These are phyloP conservation scores for Brachypodium distachyon DNA, from an alignment of 202 grass and related monocot species.

Conservation along the genomic window DNA sequence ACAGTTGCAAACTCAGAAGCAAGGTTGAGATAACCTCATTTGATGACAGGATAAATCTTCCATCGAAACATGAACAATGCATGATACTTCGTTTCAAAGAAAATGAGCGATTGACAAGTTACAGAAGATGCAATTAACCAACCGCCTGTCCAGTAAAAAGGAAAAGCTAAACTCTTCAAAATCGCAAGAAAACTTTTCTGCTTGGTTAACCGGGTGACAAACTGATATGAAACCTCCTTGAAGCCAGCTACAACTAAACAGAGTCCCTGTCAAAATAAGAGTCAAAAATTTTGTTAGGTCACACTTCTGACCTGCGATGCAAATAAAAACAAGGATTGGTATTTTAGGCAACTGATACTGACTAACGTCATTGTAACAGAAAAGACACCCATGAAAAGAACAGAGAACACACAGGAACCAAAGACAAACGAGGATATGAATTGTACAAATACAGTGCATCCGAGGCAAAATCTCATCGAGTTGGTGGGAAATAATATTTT, in stretches of 20 bases:
- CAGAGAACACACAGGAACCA: background rate
- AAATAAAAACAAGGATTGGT: background rate
- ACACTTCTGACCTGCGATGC: background rate
- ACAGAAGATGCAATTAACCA: background rate
- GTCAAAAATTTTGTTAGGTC: background rate
- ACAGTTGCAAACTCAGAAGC: background rate
- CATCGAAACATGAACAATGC: background rate
- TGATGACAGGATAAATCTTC: background rate
- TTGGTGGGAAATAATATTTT: too few species aligned
- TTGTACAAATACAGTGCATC: too few species aligned
- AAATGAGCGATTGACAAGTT: background rate
- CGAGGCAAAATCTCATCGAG: background rate
- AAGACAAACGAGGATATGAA: background rate
- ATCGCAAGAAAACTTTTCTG: background rate
- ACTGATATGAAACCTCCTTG: background rate
- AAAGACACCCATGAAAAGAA: too few species aligned
- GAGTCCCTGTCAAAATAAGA: background rate
- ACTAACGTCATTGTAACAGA: background rate
- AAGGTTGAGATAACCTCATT: background rate
- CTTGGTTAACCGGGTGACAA: background rate
- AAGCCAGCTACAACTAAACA: background rate
- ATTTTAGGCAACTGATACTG: background rate
- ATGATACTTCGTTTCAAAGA: background rate
- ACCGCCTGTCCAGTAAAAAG: constrained; percentile 7
- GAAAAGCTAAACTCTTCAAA: constrained; percentile 8